phyloP scores from a whole-genome alignment of 2,329 filamentous ascomycete genomes.

The Phoma herbarum region DNA sequence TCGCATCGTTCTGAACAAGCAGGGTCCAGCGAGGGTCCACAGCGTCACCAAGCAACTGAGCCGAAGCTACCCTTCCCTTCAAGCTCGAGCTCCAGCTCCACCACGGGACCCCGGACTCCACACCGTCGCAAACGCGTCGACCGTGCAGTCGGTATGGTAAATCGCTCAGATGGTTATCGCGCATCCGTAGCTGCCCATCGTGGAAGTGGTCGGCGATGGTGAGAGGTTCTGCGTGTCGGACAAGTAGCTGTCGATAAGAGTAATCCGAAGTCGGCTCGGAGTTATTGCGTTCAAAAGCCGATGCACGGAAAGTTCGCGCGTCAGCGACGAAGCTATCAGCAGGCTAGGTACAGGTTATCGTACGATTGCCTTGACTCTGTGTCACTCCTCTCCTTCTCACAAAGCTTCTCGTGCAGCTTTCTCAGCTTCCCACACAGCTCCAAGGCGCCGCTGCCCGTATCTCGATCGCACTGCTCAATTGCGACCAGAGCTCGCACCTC shows the following conservation, averaged over 20 bases:
- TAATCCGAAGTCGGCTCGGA: slow-evolving; percentile 18
- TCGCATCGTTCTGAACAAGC: too few species aligned
- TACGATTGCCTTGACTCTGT: background rate
- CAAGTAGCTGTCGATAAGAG: slow-evolving; percentile 3
- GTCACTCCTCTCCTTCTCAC: background rate
- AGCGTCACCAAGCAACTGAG: background rate
- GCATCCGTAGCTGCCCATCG: slow-evolving; percentile 6
- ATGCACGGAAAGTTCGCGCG: slow-evolving; percentile 15
- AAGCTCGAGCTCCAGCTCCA: slow-evolving; percentile 3
- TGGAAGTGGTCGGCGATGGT: background rate
- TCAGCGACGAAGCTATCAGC: slow-evolving; percentile 1
- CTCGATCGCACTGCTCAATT: background rate
- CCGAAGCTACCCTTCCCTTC: slow-evolving; percentile 15
- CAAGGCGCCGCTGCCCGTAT: background rate
- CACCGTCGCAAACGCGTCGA: background rate
- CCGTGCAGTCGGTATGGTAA: background rate
- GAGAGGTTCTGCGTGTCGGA: background rate
- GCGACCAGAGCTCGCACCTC: background rate
- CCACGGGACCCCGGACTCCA: slow-evolving; percentile 2
- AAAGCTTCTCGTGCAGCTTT: background rate
- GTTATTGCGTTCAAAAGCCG: slow-evolving; percentile 15
- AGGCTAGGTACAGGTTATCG: slow-evolving; percentile 4
- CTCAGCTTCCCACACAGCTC: background rate
- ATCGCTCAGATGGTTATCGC: background rate
- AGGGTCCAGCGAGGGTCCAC: background rate